Percentiles rank a stretch among this genome's conserved stretches.
These are phyloP conservation scores for Canna indica DNA, from an alignment of 176 grass and related monocot species.

Conservation along the genomic window DNA sequence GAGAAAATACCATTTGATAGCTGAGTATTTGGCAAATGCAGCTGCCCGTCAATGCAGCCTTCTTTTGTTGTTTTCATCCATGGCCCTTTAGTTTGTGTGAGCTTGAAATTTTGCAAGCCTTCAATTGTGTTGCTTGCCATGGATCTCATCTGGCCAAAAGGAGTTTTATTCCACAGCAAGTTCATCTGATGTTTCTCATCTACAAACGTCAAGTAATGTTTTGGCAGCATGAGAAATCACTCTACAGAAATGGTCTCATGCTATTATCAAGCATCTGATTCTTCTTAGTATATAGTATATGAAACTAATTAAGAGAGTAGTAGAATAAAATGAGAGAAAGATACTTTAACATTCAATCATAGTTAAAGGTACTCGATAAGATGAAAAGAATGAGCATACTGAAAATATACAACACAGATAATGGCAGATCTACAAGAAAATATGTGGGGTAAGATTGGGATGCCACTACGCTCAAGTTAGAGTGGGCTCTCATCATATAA, in stretches of 20 bases:
- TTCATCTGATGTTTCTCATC: conserved; percentile 58
- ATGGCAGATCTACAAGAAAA: neutral
- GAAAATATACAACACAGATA: neutral
- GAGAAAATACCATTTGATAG: conserved; percentile 5
- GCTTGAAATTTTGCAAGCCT: conserved; percentile 44
- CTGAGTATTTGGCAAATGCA: conserved; percentile 17
- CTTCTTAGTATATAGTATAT: neutral
- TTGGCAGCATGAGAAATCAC: neutral
- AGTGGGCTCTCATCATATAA: too few relatives aligned
- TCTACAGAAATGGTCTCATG: conserved; percentile 1
- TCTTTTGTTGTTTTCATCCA: conserved; percentile 46
- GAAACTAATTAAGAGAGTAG: neutral
- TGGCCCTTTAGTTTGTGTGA: conserved; percentile 27
- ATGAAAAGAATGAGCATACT: neutral
- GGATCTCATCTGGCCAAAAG: conserved; percentile 50
- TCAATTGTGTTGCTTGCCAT: conserved; percentile 48
- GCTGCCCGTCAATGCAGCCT: conserved; percentile 30
- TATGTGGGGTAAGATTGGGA: too few relatives aligned
- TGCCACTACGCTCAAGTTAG: too few relatives aligned
- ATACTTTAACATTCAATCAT: neutral
- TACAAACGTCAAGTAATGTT: conserved; percentile 24
- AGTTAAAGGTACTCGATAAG: neutral
- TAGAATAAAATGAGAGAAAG: neutral
- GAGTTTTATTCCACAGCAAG: conserved; percentile 52
- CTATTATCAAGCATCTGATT: neutral